These are phyloP conservation scores for Lathyrus oleraceus DNA, from an alignment of 306 rosid genomes.

Conservation along the genomic window DNA sequence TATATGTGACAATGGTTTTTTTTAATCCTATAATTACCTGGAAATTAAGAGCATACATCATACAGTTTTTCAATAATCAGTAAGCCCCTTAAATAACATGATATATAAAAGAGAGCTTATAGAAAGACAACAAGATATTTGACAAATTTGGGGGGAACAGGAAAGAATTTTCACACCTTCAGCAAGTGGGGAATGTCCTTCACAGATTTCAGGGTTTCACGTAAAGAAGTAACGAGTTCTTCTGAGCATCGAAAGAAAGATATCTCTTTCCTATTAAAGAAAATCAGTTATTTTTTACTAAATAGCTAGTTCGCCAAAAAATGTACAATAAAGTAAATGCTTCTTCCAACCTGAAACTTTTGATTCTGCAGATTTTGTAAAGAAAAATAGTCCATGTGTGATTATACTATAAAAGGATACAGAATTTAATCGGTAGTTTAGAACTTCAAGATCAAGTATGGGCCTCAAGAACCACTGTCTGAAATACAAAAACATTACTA, in stretches of 20 bases:
- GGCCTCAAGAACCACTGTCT: slow-evolving; percentile 98
- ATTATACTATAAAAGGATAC: slow-evolving; percentile 67
- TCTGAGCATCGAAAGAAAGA: slow-evolving; percentile 83
- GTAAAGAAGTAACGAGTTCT: slow-evolving; percentile 72
- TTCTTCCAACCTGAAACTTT: slow-evolving; percentile 26
- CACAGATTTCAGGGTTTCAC: slow-evolving; percentile 79
- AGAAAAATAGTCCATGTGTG: slow-evolving; percentile 1
- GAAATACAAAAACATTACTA: slow-evolving; percentile 3
- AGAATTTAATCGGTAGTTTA: slow-evolving; percentile 75
- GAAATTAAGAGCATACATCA: slow-evolving; percentile 12
- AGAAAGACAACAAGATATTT: slow-evolving; percentile 20
- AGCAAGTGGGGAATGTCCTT: slow-evolving; percentile 89
- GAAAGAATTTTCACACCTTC: slow-evolving; percentile 53
- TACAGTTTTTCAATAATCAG: slow-evolving; percentile 21
- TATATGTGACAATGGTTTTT: slow-evolving; percentile 8
- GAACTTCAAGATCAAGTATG: slow-evolving; percentile 79
- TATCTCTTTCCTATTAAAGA: slow-evolving; percentile 70
- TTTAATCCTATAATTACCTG: slow-evolving; percentile 1
- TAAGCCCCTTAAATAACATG: slow-evolving; percentile 4
- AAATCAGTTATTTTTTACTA: slow-evolving; percentile 25
- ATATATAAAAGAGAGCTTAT: slow-evolving; percentile 35
- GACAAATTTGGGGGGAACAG: not conserved
- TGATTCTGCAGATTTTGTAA: slow-evolving; percentile 13
- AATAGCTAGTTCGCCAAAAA: slow-evolving; percentile 23
- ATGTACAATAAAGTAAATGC: slow-evolving; percentile 26